Base-by-base conservation (phyloP, 768 basidiomycete species). In the Boletus subcaerulescens region DNA sequence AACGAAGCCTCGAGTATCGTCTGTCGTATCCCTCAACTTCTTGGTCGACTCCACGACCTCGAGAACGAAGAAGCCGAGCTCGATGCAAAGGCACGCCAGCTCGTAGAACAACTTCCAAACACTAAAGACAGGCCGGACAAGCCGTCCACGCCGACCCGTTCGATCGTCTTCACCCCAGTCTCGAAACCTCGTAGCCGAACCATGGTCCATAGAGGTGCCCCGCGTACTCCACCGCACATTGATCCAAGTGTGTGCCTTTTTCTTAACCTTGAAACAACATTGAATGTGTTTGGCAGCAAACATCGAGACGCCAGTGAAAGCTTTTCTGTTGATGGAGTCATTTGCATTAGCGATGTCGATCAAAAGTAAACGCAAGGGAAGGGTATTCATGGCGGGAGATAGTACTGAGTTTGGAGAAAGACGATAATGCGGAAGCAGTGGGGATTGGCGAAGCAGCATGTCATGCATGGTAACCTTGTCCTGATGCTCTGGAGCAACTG, bases 341-440 rank as follows among this genome's bases (percentile, higher is more conserved):
- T 54, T 63, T 7, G 56, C 57, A 14, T 52, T 56, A n/a, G 48
- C 58, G 5, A 63, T 53, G 61, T 65, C 57, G 3, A 41, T 64
- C 49, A 68, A 48, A 41, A 63, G 64, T 12, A 68, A 58, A 45
- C 61, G 66, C 33, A 64, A 52, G 46, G 64, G 61, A 14, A 60
- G 61, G 52, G 44, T 66, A 52, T 68, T 63, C 50, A 20, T 56
- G 42, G n/a, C 36, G 1, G 54, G 64, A 32, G 57, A 45, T 17
- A 50, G 58, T 17, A 58, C 52, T 13, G 55, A 60, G 41, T 51
- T 60, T 50, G 57, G 49, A 33, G 58, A 57, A 33, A 67, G 45
- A 52, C 54, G 3, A n/a, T 42, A 29, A 26, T 40, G 33, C 15
- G 45, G 31, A 50, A 50, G 24, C 0, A 1, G 29, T 14, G 17